phyloP scores from a whole-genome alignment of 2,329 filamentous ascomycete genomes.

The Penicillium sp. region DNA sequence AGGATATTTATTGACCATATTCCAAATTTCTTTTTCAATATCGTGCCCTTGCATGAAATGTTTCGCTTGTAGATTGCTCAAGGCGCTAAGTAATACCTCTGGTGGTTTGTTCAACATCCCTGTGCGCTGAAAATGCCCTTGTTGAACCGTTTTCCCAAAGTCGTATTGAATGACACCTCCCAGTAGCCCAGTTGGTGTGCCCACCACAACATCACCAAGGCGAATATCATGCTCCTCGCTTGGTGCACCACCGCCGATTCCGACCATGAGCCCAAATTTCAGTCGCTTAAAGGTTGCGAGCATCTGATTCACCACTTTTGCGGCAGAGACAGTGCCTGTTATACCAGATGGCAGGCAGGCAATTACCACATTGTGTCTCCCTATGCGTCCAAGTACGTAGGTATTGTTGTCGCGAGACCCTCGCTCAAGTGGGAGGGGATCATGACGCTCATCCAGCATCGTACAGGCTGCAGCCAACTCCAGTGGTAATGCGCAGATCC shows the following conservation, averaged over 20 bases:
- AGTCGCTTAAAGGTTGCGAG: conserved; percentile 16
- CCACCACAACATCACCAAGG: conserved; percentile 18
- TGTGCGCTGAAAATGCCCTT: conserved; percentile 12
- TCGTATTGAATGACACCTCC: conserved; percentile 18
- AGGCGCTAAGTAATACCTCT: conserved; percentile 4
- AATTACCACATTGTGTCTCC: conserved; percentile 18
- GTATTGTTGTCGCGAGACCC: background rate
- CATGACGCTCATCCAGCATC: conserved; percentile 7
- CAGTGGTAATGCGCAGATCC: conserved; percentile 8
- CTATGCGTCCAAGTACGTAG: conserved; percentile 2
- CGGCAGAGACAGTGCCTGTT: conserved; percentile 16
- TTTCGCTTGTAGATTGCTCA: background rate
- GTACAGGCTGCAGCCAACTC: conserved; percentile 4
- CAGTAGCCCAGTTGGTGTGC: conserved; percentile 9
- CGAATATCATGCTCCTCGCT: conserved; percentile 10
- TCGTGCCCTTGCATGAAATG: conserved; percentile 17
- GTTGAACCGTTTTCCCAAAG: conserved; percentile 13
- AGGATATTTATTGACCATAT: background rate
- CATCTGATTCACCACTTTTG: conserved; percentile 18
- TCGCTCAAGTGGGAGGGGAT: background rate
- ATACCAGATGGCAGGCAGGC: conserved; percentile 18
- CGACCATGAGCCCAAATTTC: conserved; percentile 17
- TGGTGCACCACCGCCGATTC: conserved; percentile 19
- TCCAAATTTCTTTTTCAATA: background rate
- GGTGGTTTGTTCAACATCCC: conserved; percentile 15